Percentiles rank a stretch among this genome's conserved stretches.
Conservation (phyloP, 192 early-diverging fungal genomes). For the Mortierella antarctica region DNA sequence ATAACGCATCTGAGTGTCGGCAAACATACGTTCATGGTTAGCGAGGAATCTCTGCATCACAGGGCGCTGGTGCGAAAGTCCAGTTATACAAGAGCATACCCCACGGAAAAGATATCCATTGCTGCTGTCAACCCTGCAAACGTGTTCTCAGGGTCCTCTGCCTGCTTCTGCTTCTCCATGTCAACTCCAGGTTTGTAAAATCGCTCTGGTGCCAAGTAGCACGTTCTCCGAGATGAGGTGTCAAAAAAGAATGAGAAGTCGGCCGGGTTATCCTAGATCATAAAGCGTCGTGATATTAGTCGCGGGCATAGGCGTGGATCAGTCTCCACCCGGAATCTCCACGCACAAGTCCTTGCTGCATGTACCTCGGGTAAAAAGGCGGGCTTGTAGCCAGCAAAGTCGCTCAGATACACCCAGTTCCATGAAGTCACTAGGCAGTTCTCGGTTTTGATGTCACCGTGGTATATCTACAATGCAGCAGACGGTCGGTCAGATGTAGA, state of each 20-base stretch:
- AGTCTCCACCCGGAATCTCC: not conserved
- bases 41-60: conserved; percentile 89
- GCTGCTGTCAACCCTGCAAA: conserved; percentile 69
- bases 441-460: conserved; percentile 97
- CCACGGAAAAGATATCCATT: conserved; percentile 97
- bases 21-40: conserved; percentile 93
- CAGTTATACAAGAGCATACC: conserved; percentile 62
- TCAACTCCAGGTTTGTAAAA: conserved; percentile 83
- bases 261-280: conserved; percentile 86
- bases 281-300: not conserved
- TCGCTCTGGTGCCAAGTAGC: conserved; percentile 96
- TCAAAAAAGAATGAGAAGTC: conserved; percentile 99
- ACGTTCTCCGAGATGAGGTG: conserved; percentile 85
- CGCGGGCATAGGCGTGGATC: not conserved
- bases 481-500: not conserved
- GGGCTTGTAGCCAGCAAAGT: conserved; percentile 93
- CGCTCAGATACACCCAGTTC: conserved; percentile 93
- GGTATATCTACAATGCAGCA: conserved; percentile 69
- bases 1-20: conserved; percentile 86
- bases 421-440: conserved; percentile 95
- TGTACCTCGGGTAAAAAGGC: conserved; percentile 88
- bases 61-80: conserved; percentile 91
- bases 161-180: conserved; percentile 57
- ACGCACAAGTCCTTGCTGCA: not conserved
- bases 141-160: conserved; percentile 31